Percentiles rank a stretch among this genome's conserved stretches.
phyloP scores from a whole-genome alignment of 495 filamentous ascomycete species.

The Podospora sp. region DNA sequence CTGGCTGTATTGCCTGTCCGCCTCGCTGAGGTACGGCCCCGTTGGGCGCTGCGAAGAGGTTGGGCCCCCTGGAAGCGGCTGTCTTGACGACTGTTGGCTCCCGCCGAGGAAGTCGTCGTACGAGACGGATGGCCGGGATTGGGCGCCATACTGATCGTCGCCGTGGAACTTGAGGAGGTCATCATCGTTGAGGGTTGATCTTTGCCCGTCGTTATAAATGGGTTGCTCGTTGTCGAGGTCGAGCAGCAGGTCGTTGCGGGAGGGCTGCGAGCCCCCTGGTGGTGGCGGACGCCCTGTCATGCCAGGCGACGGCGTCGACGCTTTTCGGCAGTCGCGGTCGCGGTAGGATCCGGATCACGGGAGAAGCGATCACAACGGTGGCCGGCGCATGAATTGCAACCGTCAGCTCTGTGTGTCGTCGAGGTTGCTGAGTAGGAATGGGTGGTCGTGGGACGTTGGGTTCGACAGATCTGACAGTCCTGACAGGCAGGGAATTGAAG shows the following conservation, averaged over 20 bases:
- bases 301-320: conserved; percentile 36
- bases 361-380: conserved; percentile 10
- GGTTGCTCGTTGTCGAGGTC: conserved; percentile 72
- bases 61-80: conserved; percentile 34
- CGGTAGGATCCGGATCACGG: conserved; percentile 35
- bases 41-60: conserved; percentile 51
- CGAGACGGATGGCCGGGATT: conserved; percentile 80
- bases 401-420: not conserved
- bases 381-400: conserved; percentile 19
- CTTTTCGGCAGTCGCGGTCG: conserved; percentile 38
- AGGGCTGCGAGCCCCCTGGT: conserved; percentile 58
- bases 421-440: not conserved
- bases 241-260: conserved; percentile 70
- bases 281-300: conserved; percentile 70
- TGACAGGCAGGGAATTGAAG: not conserved
- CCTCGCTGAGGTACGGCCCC: conserved; percentile 57
- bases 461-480: not conserved
- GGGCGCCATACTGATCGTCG: conserved; percentile 63
- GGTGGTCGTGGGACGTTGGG: not conserved
- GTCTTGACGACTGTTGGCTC: conserved; percentile 45
- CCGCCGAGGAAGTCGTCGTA: conserved; percentile 93
- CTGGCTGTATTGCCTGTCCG: conserved; percentile 70
- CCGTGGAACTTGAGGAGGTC: conserved; percentile 70
- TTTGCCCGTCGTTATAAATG: conserved; percentile 70
- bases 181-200: conserved; percentile 75